Conservation (phyloP, 2,329 filamentous ascomycete genomes). For the Apiospora sp. region DNA sequence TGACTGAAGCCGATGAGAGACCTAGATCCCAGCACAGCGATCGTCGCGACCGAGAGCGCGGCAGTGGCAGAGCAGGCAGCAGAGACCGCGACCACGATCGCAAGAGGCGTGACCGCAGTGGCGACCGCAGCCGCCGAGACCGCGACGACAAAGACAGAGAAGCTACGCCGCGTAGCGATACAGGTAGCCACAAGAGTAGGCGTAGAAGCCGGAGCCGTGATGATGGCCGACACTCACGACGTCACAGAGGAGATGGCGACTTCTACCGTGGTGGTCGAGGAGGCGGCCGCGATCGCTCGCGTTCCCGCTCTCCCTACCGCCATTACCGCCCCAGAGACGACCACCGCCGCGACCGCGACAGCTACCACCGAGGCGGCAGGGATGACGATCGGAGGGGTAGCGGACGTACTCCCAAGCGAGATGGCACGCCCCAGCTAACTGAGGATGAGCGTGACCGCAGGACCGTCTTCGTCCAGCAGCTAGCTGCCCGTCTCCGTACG, state of each 20-base stretch:
- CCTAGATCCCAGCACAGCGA: slow-evolving; percentile 61
- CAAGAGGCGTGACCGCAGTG: slow-evolving; percentile 64
- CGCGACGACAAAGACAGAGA: slow-evolving; percentile 66
- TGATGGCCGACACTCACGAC: slow-evolving; percentile 76
- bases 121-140: slow-evolving; percentile 63
- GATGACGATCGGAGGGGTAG: slow-evolving; percentile 55
- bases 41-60: slow-evolving; percentile 47
- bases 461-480: slow-evolving; percentile 98
- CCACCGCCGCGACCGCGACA: slow-evolving; percentile 59
- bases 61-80: slow-evolving; percentile 36
- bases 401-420: slow-evolving; percentile 49
- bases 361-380: slow-evolving; percentile 61
- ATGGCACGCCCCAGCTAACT: slow-evolving; percentile 76
- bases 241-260: slow-evolving; percentile 74
- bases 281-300: slow-evolving; percentile 67
- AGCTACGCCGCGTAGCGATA: slow-evolving; percentile 76
- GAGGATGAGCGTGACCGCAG: slow-evolving; percentile 97
- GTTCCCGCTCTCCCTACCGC: slow-evolving; percentile 75
- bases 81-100: slow-evolving; percentile 59
- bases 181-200: slow-evolving; percentile 83
- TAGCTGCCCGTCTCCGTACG: slow-evolving; percentile 90
- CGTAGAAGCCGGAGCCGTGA: slow-evolving; percentile 81
- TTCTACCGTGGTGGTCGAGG: slow-evolving; percentile 69
- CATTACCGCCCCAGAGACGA: slow-evolving; percentile 65
- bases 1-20: slow-evolving; percentile 64